Base-by-base conservation (phyloP, 192 early-diverging fungal genomes). In the Podila horticola region DNA sequence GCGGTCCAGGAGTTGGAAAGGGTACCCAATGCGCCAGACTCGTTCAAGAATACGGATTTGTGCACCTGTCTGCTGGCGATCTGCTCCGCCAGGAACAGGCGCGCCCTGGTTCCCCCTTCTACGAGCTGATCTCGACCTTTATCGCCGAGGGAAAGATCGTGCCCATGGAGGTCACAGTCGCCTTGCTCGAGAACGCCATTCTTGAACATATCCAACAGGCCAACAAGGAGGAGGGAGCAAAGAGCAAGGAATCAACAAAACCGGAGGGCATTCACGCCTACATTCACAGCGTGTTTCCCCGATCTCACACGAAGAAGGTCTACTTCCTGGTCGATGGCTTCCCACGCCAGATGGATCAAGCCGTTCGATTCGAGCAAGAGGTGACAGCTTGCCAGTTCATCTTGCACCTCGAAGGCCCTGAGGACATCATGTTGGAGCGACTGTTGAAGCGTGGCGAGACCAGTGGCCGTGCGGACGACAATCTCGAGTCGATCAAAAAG, bases 91-190 rank as follows among this genome's bases (percentile, higher is more conserved):
- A 85, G 30, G 91, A 92, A 67, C 82, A 86, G 6, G 72, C 83
- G 10, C 72, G 71, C 19, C 52, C 52, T 24, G 89, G 84, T 0
- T 79, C 84, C 9, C 60, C 58, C 29, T 58, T 89, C 13, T 90
- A 86, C 8, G 29, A 73, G 22, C 58, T 82, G 52, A 62, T 91
- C 11, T 82, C 85, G 48, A 79, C 52, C 4, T 67, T 74, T 26
- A 91, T 92, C 84, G 83, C 81, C 59, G 83, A 92, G 59, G 91
- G 91, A 15, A 89, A 92, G 82, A 89, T 92, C 72, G 86, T 92
- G 15, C 84, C 91, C 26, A 67, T 87, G 48, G 51, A 65, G 38
- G 74, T 89, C n/a, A 71, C 74, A 1, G 45, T 82, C 28, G 49
- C 67, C 0, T 64, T 89, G n/a, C 49, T 83, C 17, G 60, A 60